Evolutionary conservation across 2,329 filamentous ascomycete genomes (phyloP), one percentile per base, ranked within the genome.

Genomic region (Lachnellula cervina): DNA sequence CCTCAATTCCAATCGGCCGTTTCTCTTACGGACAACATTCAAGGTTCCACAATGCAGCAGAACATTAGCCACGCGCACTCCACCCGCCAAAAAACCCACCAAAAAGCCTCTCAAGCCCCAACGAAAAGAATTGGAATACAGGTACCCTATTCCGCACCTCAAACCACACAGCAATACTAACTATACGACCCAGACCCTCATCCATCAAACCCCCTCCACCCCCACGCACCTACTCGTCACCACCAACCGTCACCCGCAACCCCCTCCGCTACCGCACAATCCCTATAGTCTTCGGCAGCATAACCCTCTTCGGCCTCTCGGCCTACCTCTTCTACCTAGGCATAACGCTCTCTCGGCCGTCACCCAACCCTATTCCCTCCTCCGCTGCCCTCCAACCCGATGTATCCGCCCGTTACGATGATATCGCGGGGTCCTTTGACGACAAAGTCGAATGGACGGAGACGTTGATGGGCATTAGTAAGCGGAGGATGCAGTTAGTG

Each of bases 401-500:
- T 55, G 67, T 70, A 19, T 71, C 69, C 1, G 38, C 52, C 2
- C 61, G 64, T 13, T 71, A 71, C 57, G 59, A 70, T 45, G 60
- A 47, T 3, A 71, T 70, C 23, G 83, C 83, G 17, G 71, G 73
- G 28, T 76, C 77, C 42, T 87, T 86, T 66, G 83, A 87, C 70
- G 71, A 73, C 54, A 77, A 77, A 57, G 79, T 86, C 38, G 76
- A 84, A 66, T 71, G 76, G 62, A 78, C 79, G 4, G 83, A 87
- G 68, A 75, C 73, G 68, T 73, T 79, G 62, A 79, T 79, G 73
- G 82, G 83, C 48, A 76, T 86, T 61, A 76, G 72, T 5, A 70
- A 69, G 17, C 69, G 84, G 51, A 77, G 83, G 11, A 71, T 72
- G 50, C 70, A 72, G 21, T 71, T 87, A 25, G 78, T 77, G 1